Evolutionary conservation across 2,329 filamentous ascomycete genomes (phyloP).

Genomic region (Trichocomaceae sp.): DNA sequence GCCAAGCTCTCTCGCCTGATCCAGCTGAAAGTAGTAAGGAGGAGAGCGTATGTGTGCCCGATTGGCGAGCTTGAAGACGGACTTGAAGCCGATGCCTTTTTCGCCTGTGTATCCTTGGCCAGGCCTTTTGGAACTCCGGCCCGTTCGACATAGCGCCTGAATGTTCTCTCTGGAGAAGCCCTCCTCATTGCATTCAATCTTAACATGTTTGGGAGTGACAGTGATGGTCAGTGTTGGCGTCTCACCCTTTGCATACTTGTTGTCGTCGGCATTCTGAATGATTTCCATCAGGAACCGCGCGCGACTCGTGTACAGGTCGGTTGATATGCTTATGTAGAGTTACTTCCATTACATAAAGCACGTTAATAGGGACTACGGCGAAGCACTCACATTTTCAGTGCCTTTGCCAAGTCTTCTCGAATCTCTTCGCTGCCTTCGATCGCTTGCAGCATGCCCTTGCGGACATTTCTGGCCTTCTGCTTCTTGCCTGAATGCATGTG

Average conservation of each 20-base stretch:
- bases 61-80: constrained; percentile 23
- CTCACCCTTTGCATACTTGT: constrained; percentile 19
- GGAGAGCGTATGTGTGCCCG: constrained; percentile 11
- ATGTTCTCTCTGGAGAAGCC: constrained; percentile 10
- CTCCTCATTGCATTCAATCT: constrained; percentile 10
- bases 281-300: constrained; percentile 20
- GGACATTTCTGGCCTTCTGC: constrained; percentile 5
- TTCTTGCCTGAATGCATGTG: constrained; percentile 2
- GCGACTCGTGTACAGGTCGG: constrained; percentile 8
- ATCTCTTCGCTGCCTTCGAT: constrained; percentile 8
- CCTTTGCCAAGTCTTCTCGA: constrained; percentile 7
- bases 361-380: not conserved
- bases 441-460: constrained; percentile 6
- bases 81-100: constrained; percentile 28
- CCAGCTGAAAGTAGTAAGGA: constrained; percentile 12
- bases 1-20: constrained; percentile 9
- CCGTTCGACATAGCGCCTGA: constrained; percentile 5
- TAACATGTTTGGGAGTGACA: constrained; percentile 1
- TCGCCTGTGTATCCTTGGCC: constrained; percentile 20
- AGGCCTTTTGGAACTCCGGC: constrained; percentile 9
- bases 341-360: constrained; percentile 2
- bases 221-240: constrained; percentile 8
- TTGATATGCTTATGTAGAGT: constrained; percentile 9
- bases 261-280: constrained; percentile 25
- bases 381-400: constrained; percentile 4